A percentile compares a stretch with the other conserved stretches of the same genome.
Conservation (phyloP, 78 protist species). For the Speleostelium caveatum region DNA sequence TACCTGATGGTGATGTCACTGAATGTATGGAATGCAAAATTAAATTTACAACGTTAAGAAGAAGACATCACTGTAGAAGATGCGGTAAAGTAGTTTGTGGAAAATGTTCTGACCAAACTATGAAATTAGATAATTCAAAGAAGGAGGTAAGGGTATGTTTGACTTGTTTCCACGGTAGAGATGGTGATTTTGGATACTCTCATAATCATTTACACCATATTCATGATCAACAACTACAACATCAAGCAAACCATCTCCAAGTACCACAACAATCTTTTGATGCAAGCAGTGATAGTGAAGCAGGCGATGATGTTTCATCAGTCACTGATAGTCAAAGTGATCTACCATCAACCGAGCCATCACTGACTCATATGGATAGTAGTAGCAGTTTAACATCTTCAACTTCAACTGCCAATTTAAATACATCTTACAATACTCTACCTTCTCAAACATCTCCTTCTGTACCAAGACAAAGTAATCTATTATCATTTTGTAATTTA, state of each 20-base stretch:
- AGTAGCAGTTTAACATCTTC: not conserved
- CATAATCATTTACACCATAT: not conserved
- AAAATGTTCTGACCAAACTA: slow-evolving; percentile 59
- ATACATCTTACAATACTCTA: not conserved
- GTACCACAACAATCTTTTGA: not conserved
- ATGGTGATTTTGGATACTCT: not conserved
- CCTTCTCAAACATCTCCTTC: not conserved
- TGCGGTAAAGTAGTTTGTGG: slow-evolving; percentile 84
- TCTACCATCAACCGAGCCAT: not conserved
- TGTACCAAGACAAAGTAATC: slow-evolving; percentile 8
- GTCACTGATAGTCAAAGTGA: not conserved
- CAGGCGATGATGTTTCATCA: not conserved
- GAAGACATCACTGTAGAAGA: slow-evolving; percentile 81
- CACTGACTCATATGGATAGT: not conserved
- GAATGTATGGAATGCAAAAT: slow-evolving; percentile 70
- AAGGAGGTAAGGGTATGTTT: slow-evolving; percentile 79
- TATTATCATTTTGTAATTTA: slow-evolving; percentile 54
- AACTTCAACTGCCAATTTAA: not conserved
- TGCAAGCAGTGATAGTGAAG: not conserved
- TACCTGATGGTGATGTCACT: slow-evolving; percentile 63
- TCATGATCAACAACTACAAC: not conserved
- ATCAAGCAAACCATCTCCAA: not conserved
- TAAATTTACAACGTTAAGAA: slow-evolving; percentile 66
- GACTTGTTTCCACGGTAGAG: slow-evolving; percentile 18
- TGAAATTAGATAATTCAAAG: slow-evolving; percentile 42